phyloP scores from a whole-genome alignment of 2,329 filamentous ascomycete genomes.

The Aspergillus floridensis region DNA sequence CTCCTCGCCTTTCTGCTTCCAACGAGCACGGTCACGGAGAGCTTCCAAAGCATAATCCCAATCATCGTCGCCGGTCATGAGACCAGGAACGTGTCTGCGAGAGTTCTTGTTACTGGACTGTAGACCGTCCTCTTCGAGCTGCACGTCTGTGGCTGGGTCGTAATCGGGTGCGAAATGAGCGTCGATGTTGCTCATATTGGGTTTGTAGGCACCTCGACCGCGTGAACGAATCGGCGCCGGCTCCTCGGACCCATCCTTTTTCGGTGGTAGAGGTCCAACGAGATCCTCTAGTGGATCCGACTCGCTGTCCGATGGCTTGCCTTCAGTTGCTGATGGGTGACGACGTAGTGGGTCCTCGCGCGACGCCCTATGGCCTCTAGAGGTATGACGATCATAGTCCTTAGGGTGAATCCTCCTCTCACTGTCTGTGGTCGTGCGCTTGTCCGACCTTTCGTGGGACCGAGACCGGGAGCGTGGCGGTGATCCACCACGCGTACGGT shows the following conservation, averaged over 20 bases:
- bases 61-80: slow-evolving; percentile 57
- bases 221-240: slow-evolving; percentile 53
- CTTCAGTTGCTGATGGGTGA: background rate
- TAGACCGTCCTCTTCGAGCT: slow-evolving; percentile 50
- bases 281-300: slow-evolving; percentile 74
- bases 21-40: slow-evolving; percentile 73
- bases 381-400: slow-evolving; percentile 6
- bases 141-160: slow-evolving; percentile 51
- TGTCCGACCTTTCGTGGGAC: slow-evolving; percentile 16
- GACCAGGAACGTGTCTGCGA: slow-evolving; percentile 39
- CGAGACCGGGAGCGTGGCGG: slow-evolving; percentile 20
- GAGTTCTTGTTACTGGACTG: slow-evolving; percentile 55
- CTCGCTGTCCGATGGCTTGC: slow-evolving; percentile 26
- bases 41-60: slow-evolving; percentile 81
- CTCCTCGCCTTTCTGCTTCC: slow-evolving; percentile 72
- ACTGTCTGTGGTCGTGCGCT: slow-evolving; percentile 16
- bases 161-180: slow-evolving; percentile 70
- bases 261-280: slow-evolving; percentile 68
- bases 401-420: slow-evolving; percentile 5
- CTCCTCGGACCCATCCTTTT: slow-evolving; percentile 35
- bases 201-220: slow-evolving; percentile 65
- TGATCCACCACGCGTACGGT: slow-evolving; percentile 20
- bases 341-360: slow-evolving; percentile 1
- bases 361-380: slow-evolving; percentile 1
- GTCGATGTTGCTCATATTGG: slow-evolving; percentile 68